Conservation (phyloP, 2,329 filamentous ascomycete species). For the Scorias spongiosa region DNA sequence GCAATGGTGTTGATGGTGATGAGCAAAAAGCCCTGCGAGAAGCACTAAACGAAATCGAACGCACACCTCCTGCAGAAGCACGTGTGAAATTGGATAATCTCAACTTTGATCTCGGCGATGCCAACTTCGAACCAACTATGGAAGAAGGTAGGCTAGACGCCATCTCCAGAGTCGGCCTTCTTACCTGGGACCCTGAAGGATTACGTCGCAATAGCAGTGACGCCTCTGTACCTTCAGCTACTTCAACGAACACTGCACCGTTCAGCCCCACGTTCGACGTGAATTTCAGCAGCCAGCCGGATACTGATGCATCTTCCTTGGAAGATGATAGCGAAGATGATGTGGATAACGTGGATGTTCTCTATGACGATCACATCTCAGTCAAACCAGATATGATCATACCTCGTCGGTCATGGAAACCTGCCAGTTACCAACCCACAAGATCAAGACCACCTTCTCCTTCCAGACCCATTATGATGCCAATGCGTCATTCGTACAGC, state of each 20-base stretch:
- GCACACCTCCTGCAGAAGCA: slow-evolving; percentile 1
- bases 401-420: background rate
- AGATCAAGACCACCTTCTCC: background rate
- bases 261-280: slow-evolving; percentile 3
- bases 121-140: slow-evolving; percentile 3
- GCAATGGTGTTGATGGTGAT: slow-evolving; percentile 15
- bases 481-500: background rate
- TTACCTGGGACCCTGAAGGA: background rate
- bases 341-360: background rate
- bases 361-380: background rate
- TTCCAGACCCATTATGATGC: background rate
- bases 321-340: background rate
- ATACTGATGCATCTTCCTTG: background rate
- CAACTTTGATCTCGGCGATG: slow-evolving; percentile 6
- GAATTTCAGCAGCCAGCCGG: background rate
- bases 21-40: slow-evolving; percentile 1
- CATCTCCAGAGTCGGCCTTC: slow-evolving; percentile 1
- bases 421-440: background rate
- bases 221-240: background rate
- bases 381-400: background rate
- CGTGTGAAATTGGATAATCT: slow-evolving; percentile 2
- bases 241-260: slow-evolving; percentile 1
- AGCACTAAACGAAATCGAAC: background rate
- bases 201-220: slow-evolving; percentile 1
- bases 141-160: slow-evolving; percentile 3